Conservation (phyloP, 257 asterid genomes). For the Cordia subcordata region DNA sequence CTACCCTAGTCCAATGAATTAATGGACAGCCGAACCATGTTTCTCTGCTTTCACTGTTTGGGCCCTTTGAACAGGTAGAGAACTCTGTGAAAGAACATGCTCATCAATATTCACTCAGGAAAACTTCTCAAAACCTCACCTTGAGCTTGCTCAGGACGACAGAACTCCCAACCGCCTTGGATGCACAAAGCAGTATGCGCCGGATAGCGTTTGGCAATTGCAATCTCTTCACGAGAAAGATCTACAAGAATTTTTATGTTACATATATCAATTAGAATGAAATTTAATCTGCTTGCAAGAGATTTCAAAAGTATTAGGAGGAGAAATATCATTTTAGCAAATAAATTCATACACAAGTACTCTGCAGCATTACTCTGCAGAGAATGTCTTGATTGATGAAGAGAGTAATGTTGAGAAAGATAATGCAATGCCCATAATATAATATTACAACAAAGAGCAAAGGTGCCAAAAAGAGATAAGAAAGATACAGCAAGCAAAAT, state of each 20-base stretch:
- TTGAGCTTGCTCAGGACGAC: conserved; percentile 84
- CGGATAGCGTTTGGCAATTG: conserved; percentile 87
- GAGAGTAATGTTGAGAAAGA: not conserved
- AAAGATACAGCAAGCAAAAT: conserved; percentile 6
- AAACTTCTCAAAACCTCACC: conserved; percentile 36
- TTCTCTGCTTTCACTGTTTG: no score
- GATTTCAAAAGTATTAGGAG: not conserved
- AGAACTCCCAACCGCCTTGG: conserved; percentile 89
- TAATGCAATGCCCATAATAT: not conserved
- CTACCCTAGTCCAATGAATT: no score
- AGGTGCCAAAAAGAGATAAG: not conserved
- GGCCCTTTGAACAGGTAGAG: not conserved
- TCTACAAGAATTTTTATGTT: conserved; percentile 42
- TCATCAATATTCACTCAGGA: conserved; percentile 5
- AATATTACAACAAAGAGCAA: conserved; percentile 2
- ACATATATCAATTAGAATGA: not conserved
- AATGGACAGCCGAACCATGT: no score
- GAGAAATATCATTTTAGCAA: not conserved
- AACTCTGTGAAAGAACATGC: not conserved
- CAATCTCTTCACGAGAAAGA: conserved; percentile 77
- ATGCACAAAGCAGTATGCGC: conserved; percentile 84
- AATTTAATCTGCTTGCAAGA: no score
- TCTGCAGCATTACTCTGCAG: no score
- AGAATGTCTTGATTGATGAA: no score
- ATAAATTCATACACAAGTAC: no score